Conservation (phyloP, 441 rosid genomes). For the Erysimum cheiri region DNA sequence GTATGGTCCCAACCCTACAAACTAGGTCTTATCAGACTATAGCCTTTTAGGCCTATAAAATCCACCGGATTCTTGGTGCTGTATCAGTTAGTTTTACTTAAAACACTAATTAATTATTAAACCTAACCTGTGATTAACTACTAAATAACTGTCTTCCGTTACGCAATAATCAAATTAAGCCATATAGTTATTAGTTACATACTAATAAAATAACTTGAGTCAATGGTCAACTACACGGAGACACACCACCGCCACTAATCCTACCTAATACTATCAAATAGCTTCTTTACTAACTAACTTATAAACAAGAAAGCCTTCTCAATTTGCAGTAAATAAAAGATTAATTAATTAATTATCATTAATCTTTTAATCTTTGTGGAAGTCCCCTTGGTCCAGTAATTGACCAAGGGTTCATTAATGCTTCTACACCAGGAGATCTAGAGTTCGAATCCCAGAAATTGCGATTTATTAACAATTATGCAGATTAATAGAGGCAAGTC, state of each 20-base stretch:
- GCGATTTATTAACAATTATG: too few relatives aligned
- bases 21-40: slow-evolving; percentile 21
- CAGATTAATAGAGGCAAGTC: too few relatives aligned
- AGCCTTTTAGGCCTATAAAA: slow-evolving; percentile 39
- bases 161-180: slow-evolving; percentile 2
- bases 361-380: too few relatives aligned
- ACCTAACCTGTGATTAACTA: slow-evolving; percentile 13
- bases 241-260: slow-evolving; percentile 21
- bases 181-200: slow-evolving; percentile 7
- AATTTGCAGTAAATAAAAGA: not conserved
- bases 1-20: slow-evolving; percentile 25
- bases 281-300: not conserved
- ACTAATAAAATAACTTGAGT: slow-evolving; percentile 22
- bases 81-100: slow-evolving; percentile 13
- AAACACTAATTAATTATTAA: not conserved
- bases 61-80: slow-evolving; percentile 39
- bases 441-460: too few relatives aligned
- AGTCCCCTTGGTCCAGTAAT: too few relatives aligned
- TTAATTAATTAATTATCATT: not conserved
- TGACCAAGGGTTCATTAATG: too few relatives aligned
- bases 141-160: slow-evolving; percentile 36
- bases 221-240: slow-evolving; percentile 51
- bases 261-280: not conserved
- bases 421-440: too few relatives aligned
- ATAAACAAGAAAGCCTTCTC: not conserved